Base-by-base conservation (phyloP, 1,284 basidiomycete genomes). In the Trametes hirsuta region DNA sequence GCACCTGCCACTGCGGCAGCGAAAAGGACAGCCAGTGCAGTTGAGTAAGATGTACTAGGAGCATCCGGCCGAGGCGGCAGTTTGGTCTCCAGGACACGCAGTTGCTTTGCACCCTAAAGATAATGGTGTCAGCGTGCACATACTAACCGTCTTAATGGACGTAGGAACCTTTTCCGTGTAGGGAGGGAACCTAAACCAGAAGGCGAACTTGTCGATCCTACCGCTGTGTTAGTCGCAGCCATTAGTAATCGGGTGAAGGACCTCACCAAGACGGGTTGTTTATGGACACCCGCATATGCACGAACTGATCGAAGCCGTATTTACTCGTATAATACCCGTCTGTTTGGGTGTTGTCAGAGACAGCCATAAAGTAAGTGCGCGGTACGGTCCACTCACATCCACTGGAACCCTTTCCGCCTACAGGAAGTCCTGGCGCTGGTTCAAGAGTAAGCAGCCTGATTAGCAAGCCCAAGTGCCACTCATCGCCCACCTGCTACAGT, bases 381-480 rank as follows among this genome's bases (percentile, higher is more conserved):
- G 25, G 15, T 4, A 47, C 45, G n/a, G 15, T 14, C 46, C 10
- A 30, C 86, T 65, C 72, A 90, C 89, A 82, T 71, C 90, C 89
- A 66, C 88, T 90, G 4, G 82, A 77, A 4, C 90, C 90, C 46
- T 84, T 78, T 45, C 90, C 90, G 46, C 90, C 90, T 55, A 92
- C 88, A 0, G 88, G 88, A 47, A 90, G 72, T 18, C 85, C 87
- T 9, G 83, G 79, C 37, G 78, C 85, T 87, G 55, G 4, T n/a
- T 9, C 14, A 11, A 14, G 24, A 22, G 44, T 10, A 22, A 4
- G 35, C 10, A 8, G 9, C 8, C 10, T 49, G 35, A 10, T 4
- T 22, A 3, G 18, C 10, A 25, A 10, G 2, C 37, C 6, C 22
- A 21, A 36, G 10, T 9, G 30, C 30, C 8, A 30, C 8, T 30